Base-by-base conservation (phyloP, 2,329 filamentous ascomycete genomes). In the Scorias spongiosa region DNA sequence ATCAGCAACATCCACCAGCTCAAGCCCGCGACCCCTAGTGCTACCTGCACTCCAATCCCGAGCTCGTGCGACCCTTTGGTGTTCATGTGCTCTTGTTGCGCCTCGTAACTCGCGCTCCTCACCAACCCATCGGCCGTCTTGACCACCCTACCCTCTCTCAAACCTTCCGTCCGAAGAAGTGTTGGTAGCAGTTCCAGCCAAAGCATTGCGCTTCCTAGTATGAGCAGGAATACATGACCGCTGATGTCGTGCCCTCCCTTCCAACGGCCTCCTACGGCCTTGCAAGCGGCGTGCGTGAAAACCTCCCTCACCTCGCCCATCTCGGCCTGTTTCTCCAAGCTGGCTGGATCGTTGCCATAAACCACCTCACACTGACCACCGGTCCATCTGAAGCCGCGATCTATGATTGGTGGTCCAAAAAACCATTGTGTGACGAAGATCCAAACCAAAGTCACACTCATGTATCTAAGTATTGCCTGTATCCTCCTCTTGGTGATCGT, bases 1-100 rank as follows among this genome's bases (percentile, higher is more conserved):
- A 98, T 98, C 48, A 96, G 71, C 60, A 98, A 64, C 91, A 98
- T 98, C 85, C 91, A 96, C 68, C 80, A 75, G 57, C 81, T 85
- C 57, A 95, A 56, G 0, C 64, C 78, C 14, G 82, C 73, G 20
- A 95, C 76, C 0, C 58, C 59, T 59, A 74, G 48, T 53, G 66
- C 52, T 56, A 66, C 64, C 49, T 79, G 74, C 51, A 81, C 66
- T 11, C 70, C 76, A 67, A 53, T 65, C 2, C 55, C 54, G 42
- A 58, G 32, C 20, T 57, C 52, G 46, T 49, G 42, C 2, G 50
- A 44, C 18, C 48, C 44, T 3, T 49, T 65, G 8, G 71, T 65
- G 42, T 73, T 51, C 2, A 70, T 66, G 45, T 75, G 60, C 43
- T 54, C 45, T 41, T 57, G 59, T 41, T 65, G 62, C n/a, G 63